These are phyloP conservation scores for Tuctoria greenei DNA, from an alignment of 176 grass and related monocot species.

Conservation along the genomic window DNA sequence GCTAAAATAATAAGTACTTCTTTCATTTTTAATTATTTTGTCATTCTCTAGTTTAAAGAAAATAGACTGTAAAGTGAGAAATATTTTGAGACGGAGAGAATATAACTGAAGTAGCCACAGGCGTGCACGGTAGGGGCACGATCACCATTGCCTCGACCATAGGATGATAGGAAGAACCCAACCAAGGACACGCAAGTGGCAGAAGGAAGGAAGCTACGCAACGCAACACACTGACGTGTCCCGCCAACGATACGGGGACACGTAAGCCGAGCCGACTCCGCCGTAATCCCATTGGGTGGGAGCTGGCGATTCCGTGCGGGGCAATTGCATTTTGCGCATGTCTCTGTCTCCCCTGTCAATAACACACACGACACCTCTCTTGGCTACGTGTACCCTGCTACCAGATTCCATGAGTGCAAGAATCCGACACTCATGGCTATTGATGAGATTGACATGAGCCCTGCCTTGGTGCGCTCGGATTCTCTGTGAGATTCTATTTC, in stretches of 20 bases:
- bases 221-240: neutral
- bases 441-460: constrained; percentile 9
- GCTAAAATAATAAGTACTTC: too few species aligned
- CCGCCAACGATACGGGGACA: neutral
- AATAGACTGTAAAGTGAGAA: too few species aligned
- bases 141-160: too few species aligned
- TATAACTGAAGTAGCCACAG: too few species aligned
- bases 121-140: too few species aligned
- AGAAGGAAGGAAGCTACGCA: too few species aligned
- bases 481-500: constrained; percentile 40
- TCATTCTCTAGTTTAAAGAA: too few species aligned
- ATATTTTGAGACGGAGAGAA: too few species aligned
- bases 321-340: neutral
- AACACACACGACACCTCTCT: too few species aligned
- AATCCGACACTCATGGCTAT: constrained; percentile 36
- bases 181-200: neutral
- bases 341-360: neutral
- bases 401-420: constrained; percentile 52
- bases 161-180: too few species aligned
- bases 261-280: neutral
- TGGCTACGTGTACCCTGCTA: constrained; percentile 12
- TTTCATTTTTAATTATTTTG: too few species aligned
- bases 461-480: constrained; percentile 35
- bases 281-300: neutral
- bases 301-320: constrained; percentile 3